Base-by-base conservation (phyloP, 208 protist genomes). In the Wallacemonas rigidus region DNA sequence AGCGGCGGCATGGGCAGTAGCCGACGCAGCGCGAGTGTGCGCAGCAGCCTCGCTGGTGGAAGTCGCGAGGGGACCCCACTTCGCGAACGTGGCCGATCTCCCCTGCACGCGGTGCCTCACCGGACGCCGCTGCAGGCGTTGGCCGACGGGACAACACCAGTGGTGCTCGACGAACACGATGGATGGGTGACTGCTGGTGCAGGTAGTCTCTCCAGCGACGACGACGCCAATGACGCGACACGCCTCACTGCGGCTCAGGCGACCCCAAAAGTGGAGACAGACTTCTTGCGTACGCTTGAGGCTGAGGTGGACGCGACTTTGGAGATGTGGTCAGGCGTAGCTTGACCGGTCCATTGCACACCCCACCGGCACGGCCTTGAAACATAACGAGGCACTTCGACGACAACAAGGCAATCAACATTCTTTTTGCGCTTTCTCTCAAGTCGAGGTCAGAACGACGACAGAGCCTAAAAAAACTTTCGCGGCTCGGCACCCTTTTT, bases 291-390 rank as follows among this genome's bases (percentile, higher is more conserved):
- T 3, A 26, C 36, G n/a, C 60, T 84, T 8, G 79, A 84, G 67
- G 45, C 50, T 12, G 80, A 85, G 71, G 41, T 85, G 53, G 51
- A 77, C n/a, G 67, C 61, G n/a, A 74, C 73, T 14, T 44, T 83
- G 71, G 56, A 50, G 11, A 61, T 63, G 6, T 80, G 75, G 68
- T 54, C 72, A 8, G 41, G 17, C 4, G 3, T 65, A 15, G 60
- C 60, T 35, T 74, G 64, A 54, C 43, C 2, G 44, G 1, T 50
- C 26, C 26, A 0, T 26, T 26, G 26, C 26, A 0, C 26, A 26
- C 26, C 26, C 26, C 26, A 26, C 26, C 26, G 26, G 26, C 26
- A 0, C 26, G 26, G 26, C 26, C 26, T 26, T 26, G 26, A 26
- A 26, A 26, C 26, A 26, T 26, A 26, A 26, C 26, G 26, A 26